phyloP scores from a whole-genome alignment of 2,329 filamentous ascomycete genomes.

The Huntiella omanensis region DNA sequence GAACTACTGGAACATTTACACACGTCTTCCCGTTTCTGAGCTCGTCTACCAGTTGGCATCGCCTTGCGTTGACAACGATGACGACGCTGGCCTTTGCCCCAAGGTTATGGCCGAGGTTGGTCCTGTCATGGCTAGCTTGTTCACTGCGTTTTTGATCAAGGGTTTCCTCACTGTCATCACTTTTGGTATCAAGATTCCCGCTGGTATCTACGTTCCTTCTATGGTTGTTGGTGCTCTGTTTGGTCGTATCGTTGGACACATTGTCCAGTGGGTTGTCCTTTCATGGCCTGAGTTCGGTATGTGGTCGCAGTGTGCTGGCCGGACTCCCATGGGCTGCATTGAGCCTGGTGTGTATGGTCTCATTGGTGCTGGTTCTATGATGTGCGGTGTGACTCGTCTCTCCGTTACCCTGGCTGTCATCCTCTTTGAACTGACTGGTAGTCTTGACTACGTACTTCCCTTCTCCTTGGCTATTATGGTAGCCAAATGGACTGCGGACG shows the following conservation, averaged over 20 bases:
- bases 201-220: constrained; percentile 92
- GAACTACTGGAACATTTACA: constrained; percentile 87
- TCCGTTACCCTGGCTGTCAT: constrained; percentile 92
- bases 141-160: constrained; percentile 74
- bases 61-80: constrained; percentile 57
- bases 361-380: constrained; percentile 85
- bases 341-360: constrained; percentile 94
- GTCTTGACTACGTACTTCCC: constrained; percentile 82
- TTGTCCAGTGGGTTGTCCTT: constrained; percentile 64
- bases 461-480: constrained; percentile 85
- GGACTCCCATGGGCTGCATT: constrained; percentile 63
- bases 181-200: constrained; percentile 90
- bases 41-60: constrained; percentile 78
- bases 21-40: constrained; percentile 76
- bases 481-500: constrained; percentile 96
- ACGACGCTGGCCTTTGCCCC: constrained; percentile 56
- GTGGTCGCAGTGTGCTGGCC: constrained; percentile 54
- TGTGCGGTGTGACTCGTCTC: constrained; percentile 90
- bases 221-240: constrained; percentile 95
- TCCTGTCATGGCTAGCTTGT: constrained; percentile 49
- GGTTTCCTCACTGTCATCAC: constrained; percentile 74
- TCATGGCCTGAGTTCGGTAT: constrained; percentile 51
- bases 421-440: constrained; percentile 86
- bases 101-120: constrained; percentile 56
- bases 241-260: constrained; percentile 72